phyloP scores from a whole-genome alignment of 345 rosid species.

The Sonneratia alba region DNA sequence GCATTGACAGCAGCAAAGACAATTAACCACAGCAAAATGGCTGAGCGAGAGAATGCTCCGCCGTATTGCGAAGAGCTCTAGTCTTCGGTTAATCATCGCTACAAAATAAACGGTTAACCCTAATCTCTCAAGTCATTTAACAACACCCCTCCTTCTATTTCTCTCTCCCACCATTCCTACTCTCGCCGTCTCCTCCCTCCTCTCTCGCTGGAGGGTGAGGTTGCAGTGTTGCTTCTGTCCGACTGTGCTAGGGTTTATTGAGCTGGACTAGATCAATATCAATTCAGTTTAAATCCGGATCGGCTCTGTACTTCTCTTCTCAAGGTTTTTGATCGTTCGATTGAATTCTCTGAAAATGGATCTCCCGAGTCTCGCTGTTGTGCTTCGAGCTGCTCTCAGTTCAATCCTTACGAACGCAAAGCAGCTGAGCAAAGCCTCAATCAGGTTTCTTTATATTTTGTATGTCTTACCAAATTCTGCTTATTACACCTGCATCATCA shows the following conservation, averaged over 20 bases:
- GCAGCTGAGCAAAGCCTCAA: constrained; percentile 81
- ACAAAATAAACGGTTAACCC: neutral
- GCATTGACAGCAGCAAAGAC: too few relatives aligned
- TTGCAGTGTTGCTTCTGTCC: neutral
- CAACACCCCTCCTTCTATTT: neutral
- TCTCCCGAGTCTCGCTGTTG: constrained; percentile 61
- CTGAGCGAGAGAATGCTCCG: too few relatives aligned
- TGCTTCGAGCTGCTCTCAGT: constrained; percentile 78
- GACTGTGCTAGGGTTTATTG: too few relatives aligned
- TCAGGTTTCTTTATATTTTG: constrained; percentile 37
- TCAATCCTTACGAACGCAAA: constrained; percentile 87
- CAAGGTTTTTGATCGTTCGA: neutral
- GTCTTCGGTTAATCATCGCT: too few relatives aligned
- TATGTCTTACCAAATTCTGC: neutral
- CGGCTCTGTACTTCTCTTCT: neutral
- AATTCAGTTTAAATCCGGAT: too few relatives aligned
- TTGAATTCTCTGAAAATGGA: constrained; percentile 38
- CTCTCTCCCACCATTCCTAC: neutral
- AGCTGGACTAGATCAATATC: too few relatives aligned
- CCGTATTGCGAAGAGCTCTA: too few relatives aligned
- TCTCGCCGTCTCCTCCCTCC: neutral
- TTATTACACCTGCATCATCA: neutral
- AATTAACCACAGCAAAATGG: too few relatives aligned
- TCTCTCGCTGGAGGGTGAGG: neutral
- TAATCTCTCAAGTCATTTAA: neutral